phyloP scores from a whole-genome alignment of 2,329 filamentous ascomycete species.

The Phaeosphaeriaceae sp. region DNA sequence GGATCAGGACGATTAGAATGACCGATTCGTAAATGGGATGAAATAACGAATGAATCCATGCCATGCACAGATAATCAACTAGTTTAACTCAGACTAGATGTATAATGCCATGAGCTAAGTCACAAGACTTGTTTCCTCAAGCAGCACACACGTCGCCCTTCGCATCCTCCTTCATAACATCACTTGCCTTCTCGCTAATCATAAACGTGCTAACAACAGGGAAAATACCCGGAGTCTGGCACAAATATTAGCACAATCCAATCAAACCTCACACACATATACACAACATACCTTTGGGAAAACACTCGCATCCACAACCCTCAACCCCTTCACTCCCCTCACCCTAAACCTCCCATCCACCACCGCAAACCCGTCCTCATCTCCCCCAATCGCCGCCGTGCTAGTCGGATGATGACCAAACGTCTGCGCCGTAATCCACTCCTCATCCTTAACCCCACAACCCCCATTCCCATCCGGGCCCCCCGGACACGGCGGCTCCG shows the following conservation, averaged over 20 bases:
- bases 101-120: conserved; percentile 16
- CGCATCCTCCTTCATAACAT: conserved; percentile 22
- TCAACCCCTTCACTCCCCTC: conserved; percentile 59
- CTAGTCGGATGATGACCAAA: conserved; percentile 65
- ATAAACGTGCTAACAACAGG: conserved; percentile 57
- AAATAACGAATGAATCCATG: not conserved
- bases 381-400: conserved; percentile 62
- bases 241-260: too few species aligned
- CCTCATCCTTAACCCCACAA: conserved; percentile 40
- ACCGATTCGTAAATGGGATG: not conserved
- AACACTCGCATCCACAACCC: conserved; percentile 67
- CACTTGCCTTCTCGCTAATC: conserved; percentile 25
- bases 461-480: conserved; percentile 49
- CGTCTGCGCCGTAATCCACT: conserved; percentile 32
- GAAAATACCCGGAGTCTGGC: conserved; percentile 55
- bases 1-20: conserved; percentile 64
- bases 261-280: too few species aligned
- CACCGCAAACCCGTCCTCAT: conserved; percentile 61
- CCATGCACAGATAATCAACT: not conserved
- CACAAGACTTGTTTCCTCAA: not conserved
- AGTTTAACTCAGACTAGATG: conserved; percentile 5
- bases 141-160: too few species aligned
- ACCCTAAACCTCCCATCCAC: conserved; percentile 65
- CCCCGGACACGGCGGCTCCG: conserved; percentile 48
- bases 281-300: conserved; percentile 34